These are phyloP conservation scores for Cenchrus fungigraminus DNA, from an alignment of 176 grass and related monocot genomes.

Conservation along the genomic window DNA sequence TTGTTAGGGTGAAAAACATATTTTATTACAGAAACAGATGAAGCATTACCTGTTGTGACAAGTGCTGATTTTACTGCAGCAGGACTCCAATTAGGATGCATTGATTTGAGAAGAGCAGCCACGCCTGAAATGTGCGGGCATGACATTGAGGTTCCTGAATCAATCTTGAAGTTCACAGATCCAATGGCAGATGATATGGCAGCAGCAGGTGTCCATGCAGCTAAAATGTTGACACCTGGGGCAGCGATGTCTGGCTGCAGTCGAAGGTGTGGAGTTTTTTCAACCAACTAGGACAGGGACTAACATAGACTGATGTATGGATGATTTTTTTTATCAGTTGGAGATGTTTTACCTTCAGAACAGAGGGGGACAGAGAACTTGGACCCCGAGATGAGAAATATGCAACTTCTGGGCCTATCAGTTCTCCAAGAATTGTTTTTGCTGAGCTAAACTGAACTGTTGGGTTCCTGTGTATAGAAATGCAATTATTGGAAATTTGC, in stretches of 20 bases:
- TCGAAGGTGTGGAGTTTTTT: background rate
- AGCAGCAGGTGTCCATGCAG: conserved; percentile 83
- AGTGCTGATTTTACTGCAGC: conserved; percentile 93
- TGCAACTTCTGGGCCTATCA: conserved; percentile 90
- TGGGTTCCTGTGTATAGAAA: conserved; percentile 62
- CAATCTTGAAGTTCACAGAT: conserved; percentile 79
- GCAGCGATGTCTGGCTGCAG: conserved; percentile 89
- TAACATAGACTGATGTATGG: background rate
- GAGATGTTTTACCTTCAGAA: conserved; percentile 74
- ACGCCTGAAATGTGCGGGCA: conserved; percentile 85
- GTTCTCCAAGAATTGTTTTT: conserved; percentile 72
- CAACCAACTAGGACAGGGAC: background rate
- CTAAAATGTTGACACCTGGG: conserved; percentile 97
- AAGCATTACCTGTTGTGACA: conserved; percentile 72
- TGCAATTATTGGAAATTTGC: background rate
- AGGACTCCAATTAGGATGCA: conserved; percentile 88
- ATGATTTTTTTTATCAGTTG: background rate
- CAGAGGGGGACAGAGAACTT: conserved; percentile 79
- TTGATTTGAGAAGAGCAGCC: conserved; percentile 80
- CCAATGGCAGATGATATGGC: conserved; percentile 55
- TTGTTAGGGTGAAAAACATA: conserved; percentile 8
- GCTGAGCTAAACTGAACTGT: conserved; percentile 60
- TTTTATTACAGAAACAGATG: background rate
- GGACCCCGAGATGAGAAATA: conserved; percentile 95
- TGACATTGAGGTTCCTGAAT: conserved; percentile 96